Evolutionary conservation across 2,329 filamentous ascomycete genomes (phyloP).

Genomic region (Epichloe gansuensis): DNA sequence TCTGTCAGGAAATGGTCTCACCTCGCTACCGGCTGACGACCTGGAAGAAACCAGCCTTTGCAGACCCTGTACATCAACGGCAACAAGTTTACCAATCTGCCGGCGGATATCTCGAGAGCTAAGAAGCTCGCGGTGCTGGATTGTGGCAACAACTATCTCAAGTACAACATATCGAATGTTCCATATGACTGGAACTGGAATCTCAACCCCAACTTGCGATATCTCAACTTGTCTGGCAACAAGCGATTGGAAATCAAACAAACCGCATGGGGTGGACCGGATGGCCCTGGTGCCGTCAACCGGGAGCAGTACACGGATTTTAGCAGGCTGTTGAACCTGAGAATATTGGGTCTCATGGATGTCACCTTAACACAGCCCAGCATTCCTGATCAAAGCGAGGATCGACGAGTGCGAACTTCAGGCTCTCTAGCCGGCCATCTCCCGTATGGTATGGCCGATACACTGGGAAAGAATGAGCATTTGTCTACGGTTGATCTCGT

Average conservation of each 20-base stretch:
- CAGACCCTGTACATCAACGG: conserved; percentile 91
- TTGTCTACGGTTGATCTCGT: conserved; percentile 93
- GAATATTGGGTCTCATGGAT: conserved; percentile 91
- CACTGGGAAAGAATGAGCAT: conserved; percentile 84
- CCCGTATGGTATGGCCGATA: conserved; percentile 96
- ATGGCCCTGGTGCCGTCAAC: conserved; percentile 40
- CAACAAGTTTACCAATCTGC: conserved; percentile 94
- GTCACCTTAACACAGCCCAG: conserved; percentile 89
- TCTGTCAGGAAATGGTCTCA: conserved; percentile 87
- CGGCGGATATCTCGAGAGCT: conserved; percentile 88
- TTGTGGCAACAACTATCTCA: conserved; percentile 86
- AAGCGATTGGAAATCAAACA: conserved; percentile 86
- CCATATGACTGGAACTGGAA: conserved; percentile 99
- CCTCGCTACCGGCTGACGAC: conserved; percentile 83
- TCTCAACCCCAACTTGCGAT: conserved; percentile 87
- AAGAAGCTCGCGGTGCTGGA: conserved; percentile 86
- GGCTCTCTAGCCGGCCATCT: conserved; percentile 85
- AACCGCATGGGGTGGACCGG: conserved; percentile 32
- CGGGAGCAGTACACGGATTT: conserved; percentile 73
- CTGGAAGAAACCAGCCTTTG: conserved; percentile 80
- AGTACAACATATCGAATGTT: conserved; percentile 98
- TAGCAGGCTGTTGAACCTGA: conserved; percentile 67
- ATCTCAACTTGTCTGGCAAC: conserved; percentile 93
- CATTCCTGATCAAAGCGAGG: conserved; percentile 89
- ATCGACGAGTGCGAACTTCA: conserved; percentile 89